phyloP scores from a whole-genome alignment of 1,284 basidiomycete species.

The Prillingera fragicola region DNA sequence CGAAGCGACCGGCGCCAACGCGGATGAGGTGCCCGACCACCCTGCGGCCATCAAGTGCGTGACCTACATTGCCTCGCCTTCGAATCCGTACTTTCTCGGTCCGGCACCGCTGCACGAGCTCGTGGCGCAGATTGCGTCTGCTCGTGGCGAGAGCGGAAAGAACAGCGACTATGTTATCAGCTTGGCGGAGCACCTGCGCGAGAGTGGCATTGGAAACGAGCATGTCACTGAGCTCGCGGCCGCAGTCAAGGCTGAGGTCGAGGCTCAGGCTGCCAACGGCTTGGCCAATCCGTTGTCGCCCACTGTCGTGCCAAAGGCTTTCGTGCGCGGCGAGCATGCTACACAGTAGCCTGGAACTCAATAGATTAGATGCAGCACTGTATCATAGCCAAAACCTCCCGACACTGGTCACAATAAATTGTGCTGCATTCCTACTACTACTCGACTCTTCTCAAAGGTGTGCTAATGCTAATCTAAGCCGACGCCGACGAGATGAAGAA shows the following conservation, averaged over 20 bases:
- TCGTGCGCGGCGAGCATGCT: too few species aligned
- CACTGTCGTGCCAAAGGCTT: too few species aligned
- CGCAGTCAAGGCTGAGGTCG: conserved; percentile 5
- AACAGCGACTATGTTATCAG: conserved; percentile 15
- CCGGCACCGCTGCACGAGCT: conserved; percentile 6
- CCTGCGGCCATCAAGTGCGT: background rate
- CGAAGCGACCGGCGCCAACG: too few species aligned
- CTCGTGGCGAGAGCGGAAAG: conserved; percentile 1
- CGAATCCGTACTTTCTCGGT: conserved; percentile 15
- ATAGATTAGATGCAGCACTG: too few species aligned
- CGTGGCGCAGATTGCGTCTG: conserved; percentile 10
- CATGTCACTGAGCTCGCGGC: conserved; percentile 12
- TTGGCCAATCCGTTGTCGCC: too few species aligned
- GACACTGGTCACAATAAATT: too few species aligned
- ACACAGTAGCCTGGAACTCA: too few species aligned
- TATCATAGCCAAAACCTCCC: too few species aligned
- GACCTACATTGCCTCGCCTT: conserved; percentile 16
- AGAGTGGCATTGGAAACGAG: conserved; percentile 15
- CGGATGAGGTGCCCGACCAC: background rate
- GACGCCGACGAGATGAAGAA: conserved; percentile 59
- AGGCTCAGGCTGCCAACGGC: too few species aligned
- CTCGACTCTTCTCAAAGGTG: too few species aligned
- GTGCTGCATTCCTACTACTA: too few species aligned
- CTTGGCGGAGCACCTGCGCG: conserved; percentile 8
- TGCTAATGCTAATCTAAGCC: too few species aligned